phyloP scores from a whole-genome alignment of 345 rosid genomes.

The Lumnitzera littorea region DNA sequence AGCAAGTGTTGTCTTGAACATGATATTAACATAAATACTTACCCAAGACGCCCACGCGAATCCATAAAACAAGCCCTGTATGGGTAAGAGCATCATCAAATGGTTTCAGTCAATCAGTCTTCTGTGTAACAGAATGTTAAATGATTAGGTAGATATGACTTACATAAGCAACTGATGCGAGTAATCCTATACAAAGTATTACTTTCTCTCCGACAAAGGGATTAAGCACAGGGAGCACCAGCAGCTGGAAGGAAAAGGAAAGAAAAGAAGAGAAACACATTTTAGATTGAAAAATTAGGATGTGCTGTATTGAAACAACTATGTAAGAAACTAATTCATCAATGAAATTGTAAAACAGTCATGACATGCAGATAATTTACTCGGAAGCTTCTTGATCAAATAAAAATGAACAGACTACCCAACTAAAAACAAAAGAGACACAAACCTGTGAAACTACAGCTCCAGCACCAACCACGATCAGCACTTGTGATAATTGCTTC shows the following conservation, averaged over 20 bases:
- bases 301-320: too few species aligned
- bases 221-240: slow-evolving; percentile 43
- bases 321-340: too few species aligned
- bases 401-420: not conserved
- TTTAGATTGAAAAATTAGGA: not conserved
- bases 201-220: slow-evolving; percentile 42
- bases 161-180: slow-evolving; percentile 50
- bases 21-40: slow-evolving; percentile 6
- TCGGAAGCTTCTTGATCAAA: too few species aligned
- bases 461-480: slow-evolving; percentile 41
- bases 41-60: slow-evolving; percentile 60
- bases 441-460: slow-evolving; percentile 40
- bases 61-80: slow-evolving; percentile 47
- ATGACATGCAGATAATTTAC: too few species aligned
- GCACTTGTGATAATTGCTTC: slow-evolving; percentile 44
- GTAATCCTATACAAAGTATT: slow-evolving; percentile 33
- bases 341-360: too few species aligned
- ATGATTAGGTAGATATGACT: slow-evolving; percentile 8
- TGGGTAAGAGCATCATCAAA: slow-evolving; percentile 1
- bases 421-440: not conserved
- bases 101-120: not conserved
- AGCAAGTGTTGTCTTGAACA: too few species aligned
- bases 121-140: not conserved
- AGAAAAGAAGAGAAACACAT: not conserved
- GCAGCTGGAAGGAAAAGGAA: slow-evolving; percentile 17